Conservation (phyloP, 2,329 filamentous ascomycete genomes). For the Cladosporium colombiae region DNA sequence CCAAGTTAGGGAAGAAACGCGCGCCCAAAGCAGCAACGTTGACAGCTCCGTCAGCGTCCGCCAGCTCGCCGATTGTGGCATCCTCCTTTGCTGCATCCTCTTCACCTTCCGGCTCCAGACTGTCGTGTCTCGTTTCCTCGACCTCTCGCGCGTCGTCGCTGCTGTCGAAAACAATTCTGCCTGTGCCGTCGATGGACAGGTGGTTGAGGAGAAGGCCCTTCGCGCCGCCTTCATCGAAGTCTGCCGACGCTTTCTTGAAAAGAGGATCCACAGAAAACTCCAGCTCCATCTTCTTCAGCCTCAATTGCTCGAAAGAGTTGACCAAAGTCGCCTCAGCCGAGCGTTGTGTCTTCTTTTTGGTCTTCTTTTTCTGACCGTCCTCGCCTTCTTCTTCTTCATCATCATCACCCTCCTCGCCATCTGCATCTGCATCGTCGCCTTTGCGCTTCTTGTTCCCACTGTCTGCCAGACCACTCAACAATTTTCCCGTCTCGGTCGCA, state of each 20-base stretch:
- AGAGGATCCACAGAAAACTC: slow-evolving; percentile 95
- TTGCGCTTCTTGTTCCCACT: slow-evolving; percentile 63
- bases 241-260: slow-evolving; percentile 98
- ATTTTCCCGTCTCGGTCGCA: slow-evolving; percentile 92
- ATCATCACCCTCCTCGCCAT: slow-evolving; percentile 60
- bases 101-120: slow-evolving; percentile 45
- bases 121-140: slow-evolving; percentile 37
- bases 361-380: slow-evolving; percentile 65
- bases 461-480: slow-evolving; percentile 90
- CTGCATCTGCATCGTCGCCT: slow-evolving; percentile 55
- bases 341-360: slow-evolving; percentile 65
- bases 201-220: slow-evolving; percentile 95
- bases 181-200: slow-evolving; percentile 88
- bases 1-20: slow-evolving; percentile 83
- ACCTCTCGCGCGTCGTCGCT: slow-evolving; percentile 74
- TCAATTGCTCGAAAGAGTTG: slow-evolving; percentile 80
- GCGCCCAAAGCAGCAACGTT: slow-evolving; percentile 73
- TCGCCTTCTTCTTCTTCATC: slow-evolving; percentile 64
- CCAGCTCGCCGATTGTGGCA: slow-evolving; percentile 36
- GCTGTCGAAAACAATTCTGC: slow-evolving; percentile 96
- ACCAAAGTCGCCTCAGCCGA: slow-evolving; percentile 93
- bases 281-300: slow-evolving; percentile 95
- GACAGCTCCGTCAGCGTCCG: slow-evolving; percentile 67
- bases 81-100: slow-evolving; percentile 50
- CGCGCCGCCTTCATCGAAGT: slow-evolving; percentile 96